These are phyloP conservation scores for Talaromyces wortmannii DNA, from an alignment of 495 filamentous ascomycete species.

Conservation along the genomic window DNA sequence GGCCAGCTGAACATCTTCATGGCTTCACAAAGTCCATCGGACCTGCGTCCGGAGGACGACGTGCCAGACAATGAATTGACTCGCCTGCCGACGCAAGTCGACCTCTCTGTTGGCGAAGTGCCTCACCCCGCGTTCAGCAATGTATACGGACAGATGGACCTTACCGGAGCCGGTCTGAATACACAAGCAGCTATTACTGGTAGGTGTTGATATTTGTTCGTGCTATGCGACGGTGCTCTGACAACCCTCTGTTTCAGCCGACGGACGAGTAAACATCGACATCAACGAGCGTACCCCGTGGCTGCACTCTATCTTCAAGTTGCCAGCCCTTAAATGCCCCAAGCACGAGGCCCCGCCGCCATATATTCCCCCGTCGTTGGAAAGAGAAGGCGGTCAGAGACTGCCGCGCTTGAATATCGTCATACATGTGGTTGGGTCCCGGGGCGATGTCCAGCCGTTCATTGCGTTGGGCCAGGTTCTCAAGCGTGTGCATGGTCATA, in stretches of 20 bases:
- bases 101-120: neutral
- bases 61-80: neutral
- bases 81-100: neutral
- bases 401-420: conserved; percentile 62
- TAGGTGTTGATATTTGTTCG: neutral
- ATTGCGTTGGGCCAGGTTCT: conserved; percentile 59
- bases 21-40: neutral
- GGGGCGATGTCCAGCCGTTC: conserved; percentile 77
- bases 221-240: neutral
- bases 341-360: conserved; percentile 46
- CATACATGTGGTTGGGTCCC: conserved; percentile 71
- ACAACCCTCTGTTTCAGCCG: conserved; percentile 22
- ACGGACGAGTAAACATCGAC: conserved; percentile 70
- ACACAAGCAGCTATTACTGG: conserved; percentile 1
- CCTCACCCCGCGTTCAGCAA: neutral
- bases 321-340: conserved; percentile 32
- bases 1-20: neutral
- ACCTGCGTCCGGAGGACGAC: neutral
- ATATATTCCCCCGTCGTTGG: conserved; percentile 56
- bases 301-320: conserved; percentile 22
- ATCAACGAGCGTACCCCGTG: conserved; percentile 59
- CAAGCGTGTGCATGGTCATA: conserved; percentile 58
- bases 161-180: neutral
- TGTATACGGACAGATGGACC: conserved; percentile 3
- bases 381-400: conserved; percentile 49